Base-by-base conservation (phyloP, 768 basidiomycete species). In the Pleurotus pulmonarius region DNA sequence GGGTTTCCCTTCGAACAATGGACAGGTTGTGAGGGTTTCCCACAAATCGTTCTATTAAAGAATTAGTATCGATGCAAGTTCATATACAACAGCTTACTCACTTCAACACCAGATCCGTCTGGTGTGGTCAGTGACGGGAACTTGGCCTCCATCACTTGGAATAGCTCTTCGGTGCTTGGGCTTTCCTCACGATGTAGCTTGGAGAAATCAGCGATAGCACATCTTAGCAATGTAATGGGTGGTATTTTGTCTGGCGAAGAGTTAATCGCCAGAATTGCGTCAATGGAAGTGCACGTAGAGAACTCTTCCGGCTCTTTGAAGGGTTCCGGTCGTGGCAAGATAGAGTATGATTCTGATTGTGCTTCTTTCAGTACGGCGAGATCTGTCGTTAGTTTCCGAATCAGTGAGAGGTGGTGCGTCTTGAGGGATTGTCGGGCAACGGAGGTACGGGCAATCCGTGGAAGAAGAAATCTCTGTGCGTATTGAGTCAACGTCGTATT, bases 391-490 rank as follows among this genome's bases (percentile, higher is more conserved):
- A 92, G 73, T 59, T 75, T 79, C 4, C 70, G 65, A 16, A 90
- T 64, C 13, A 90, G 79, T 1, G 71, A 67, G 16, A 78, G 71
- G 49, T 89, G 88, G 62, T 91, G 87, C 5, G 73, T 65, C 53
- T 74, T 80, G 47, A 92, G 68, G 6, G 87, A 80, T 54, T 74
- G 75, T 29, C 89, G 83, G 7, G 90, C 88, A 25, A 80, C 66
- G 24, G 76, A 77, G 1, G 86, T 83, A 47, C 73, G 77, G 1
- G 79, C 67, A 9, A 92, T 77, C 29, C 82, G 82, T 3, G 90
- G 90, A 22, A 90, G 78, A 20, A 92, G 72, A 62, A 85, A 83
- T 37, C 83, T 81, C 90, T 92, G 58, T 3, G 59, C n/a, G 18
- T 22, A 51, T 43, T 41, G 5, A 20, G 40, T 63, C 55, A 64